Conservation (phyloP, 768 basidiomycete genomes). For the Tricholoma hemisulphureum region DNA sequence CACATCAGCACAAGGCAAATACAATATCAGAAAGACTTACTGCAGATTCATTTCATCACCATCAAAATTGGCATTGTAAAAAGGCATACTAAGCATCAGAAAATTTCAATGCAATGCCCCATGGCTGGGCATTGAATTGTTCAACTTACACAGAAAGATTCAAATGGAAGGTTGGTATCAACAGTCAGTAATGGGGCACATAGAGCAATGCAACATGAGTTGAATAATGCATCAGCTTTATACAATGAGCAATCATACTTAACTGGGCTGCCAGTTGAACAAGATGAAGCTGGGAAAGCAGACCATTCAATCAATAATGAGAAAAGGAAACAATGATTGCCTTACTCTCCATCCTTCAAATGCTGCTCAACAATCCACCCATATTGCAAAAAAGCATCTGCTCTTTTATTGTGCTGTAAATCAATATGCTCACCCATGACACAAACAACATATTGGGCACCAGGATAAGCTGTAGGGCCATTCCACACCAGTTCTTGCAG, state of each 20-base stretch:
- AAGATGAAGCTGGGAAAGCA: constrained; percentile 65
- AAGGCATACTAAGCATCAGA: constrained; percentile 70
- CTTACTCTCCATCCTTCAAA: constrained; percentile 97
- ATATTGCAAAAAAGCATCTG: constrained; percentile 93
- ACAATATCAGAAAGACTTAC: constrained; percentile 48
- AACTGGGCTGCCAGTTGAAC: constrained; percentile 98
- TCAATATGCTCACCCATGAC: constrained; percentile 98
- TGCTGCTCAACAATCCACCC: constrained; percentile 99
- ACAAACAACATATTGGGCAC: constrained; percentile 93
- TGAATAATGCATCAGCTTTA: constrained; percentile 96
- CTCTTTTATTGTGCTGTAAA: constrained; percentile 92
- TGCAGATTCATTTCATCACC: constrained; percentile 99
- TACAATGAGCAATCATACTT: constrained; percentile 99
- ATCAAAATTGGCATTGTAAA: constrained; percentile 99
- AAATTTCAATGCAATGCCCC: constrained; percentile 26
- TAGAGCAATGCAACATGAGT: constrained; percentile 55
- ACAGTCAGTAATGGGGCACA: background rate
- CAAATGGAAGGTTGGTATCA: constrained; percentile 82
- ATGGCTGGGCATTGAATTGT: constrained; percentile 13
- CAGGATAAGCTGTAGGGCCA: constrained; percentile 92
- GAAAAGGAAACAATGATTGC: constrained; percentile 20
- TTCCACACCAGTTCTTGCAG: constrained; percentile 94
- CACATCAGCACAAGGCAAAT: constrained; percentile 11
- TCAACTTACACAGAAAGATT: constrained; percentile 92
- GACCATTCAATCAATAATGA: constrained; percentile 1